Evolutionary conservation across 306 rosid genomes (phyloP), one percentile per base, ranked within the genome.

Genomic region (Trifolium fragiferum): DNA sequence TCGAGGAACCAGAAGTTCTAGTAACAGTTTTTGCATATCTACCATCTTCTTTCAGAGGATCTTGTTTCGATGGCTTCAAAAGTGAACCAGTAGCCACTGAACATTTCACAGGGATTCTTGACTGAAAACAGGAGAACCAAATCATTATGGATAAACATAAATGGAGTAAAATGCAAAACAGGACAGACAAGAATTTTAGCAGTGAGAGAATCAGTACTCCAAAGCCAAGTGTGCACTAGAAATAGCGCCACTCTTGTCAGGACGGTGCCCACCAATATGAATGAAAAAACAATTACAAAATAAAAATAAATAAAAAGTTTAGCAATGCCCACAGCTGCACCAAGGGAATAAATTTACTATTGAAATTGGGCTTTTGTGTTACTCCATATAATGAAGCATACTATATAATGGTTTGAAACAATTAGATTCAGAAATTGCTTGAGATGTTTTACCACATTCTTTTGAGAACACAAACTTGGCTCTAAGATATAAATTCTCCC

Each of bases 1-100:
- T 69, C 0, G 72, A 82, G 76, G 89, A 82, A 70, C 86, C 92
- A 72, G 90, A 79, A 66, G 81, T 67, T 78, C 85, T 87, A 32
- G 85, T 75, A 68, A 81, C 77, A 72, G 83, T 82, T 89, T 94
- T 94, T 65, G 89, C 92, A 73, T 96, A 82, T 81, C 93, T 92
- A 70, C 75, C 70, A 54, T 94, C 99, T 62, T 87, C 99, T 88
- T 94, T 94, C 27, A 71, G 35, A 73, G 79, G 67, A 78, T 94
- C 97, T 82, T 90, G 99, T 78, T 92, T 94, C 15, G 86, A 74
- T 15, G 89, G 66, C 85, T 90, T 94, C 27, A 81, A 69, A 64
- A 89, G 84, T n/a, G 90, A 83, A 40, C 85, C 90, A 78, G 87
- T 78, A 71, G 93, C 73, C 71, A 38, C 79, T 25, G 92, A 68